Evolutionary conservation across 768 basidiomycete genomes (phyloP), one percentile per base, ranked within the genome.

Genomic region (Rickenella mellea): DNA sequence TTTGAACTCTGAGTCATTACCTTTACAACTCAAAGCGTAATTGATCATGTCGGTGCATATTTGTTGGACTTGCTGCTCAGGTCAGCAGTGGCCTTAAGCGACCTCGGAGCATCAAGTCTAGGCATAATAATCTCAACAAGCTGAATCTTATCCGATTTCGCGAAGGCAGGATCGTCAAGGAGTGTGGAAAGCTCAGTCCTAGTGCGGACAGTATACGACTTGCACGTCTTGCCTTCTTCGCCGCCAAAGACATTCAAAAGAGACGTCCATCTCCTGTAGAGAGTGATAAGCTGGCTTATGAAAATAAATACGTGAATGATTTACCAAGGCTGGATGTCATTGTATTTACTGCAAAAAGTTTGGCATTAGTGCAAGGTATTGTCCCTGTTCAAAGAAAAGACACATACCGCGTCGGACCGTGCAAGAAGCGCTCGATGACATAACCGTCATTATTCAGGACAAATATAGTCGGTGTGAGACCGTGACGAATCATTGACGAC

Each of bases 61-160:
- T 64, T 55, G 51, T 75, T 75, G 30, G 67, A 63, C 55, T 72
- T 67, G 20, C 69, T 67, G 44, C 71, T 71, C 44, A 76, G 57
- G 59, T 75, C 76, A 1, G 74, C 67, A 51, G 79, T 74, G 40
- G 68, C 58, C 52, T 70, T 64, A 47, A 89, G 63, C 27, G 74
- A 70, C 27, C 67, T 61, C 3, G 89, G 89, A 0, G 84, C 83
- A 56, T 92, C 89, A 21, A 70, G 60, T 47, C 68, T 70, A 20
- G 67, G 73, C 83, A 92, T 87, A 45, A 80, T 60, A 7, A 92
- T 73, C 61, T 92, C 89, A 12, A 91, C 81, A 26, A 91, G 63
- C 53, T 88, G 84, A 39, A 86, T 78, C 60, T 73, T 74, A 41
- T 77, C 67, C 3, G 83, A 78, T 17, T 52, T 65, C 2, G 67